Percentiles rank a stretch among this genome's conserved stretches.
Conservation (phyloP, 176 grass and related monocot species). For the Juncus inflexus region DNA sequence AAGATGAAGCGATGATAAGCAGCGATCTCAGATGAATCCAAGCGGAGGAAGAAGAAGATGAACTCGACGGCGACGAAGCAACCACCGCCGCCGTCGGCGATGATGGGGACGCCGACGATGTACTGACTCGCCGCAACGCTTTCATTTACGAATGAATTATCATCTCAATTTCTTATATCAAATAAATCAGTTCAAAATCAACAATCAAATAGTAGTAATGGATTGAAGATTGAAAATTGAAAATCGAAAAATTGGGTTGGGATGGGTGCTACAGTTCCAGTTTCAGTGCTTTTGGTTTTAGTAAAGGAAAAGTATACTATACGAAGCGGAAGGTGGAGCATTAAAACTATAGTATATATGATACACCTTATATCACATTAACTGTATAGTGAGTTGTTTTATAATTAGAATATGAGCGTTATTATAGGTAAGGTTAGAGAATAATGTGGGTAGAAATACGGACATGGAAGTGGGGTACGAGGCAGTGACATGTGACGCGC, state of each 20-base stretch:
- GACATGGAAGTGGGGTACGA: conserved; percentile 16
- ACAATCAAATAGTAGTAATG: no score
- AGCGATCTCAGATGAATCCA: conserved; percentile 93
- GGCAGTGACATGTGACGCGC: conserved; percentile 35
- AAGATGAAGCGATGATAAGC: conserved; percentile 54
- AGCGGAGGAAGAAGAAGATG: conserved; percentile 38
- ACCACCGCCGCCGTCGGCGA: conserved; percentile 55
- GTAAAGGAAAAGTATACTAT: conserved; percentile 30
- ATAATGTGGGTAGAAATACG: conserved; percentile 2
- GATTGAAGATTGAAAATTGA: neutral
- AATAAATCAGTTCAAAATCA: no score
- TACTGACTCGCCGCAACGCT: conserved; percentile 72
- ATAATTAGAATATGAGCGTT: neutral
- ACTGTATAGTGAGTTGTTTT: neutral
- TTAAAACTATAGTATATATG: neutral
- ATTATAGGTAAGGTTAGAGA: neutral
- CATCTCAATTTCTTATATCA: neutral
- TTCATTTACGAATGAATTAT: conserved; percentile 48
- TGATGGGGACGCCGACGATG: conserved; percentile 56
- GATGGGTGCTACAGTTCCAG: neutral
- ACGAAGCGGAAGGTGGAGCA: conserved; percentile 8
- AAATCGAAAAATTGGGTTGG: conserved; percentile 3
- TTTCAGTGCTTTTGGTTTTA: conserved; percentile 14
- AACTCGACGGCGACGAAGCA: conserved; percentile 49
- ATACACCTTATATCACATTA: neutral